Conservation (phyloP, 805 yeast species). For the Candida morakotiae region DNA sequence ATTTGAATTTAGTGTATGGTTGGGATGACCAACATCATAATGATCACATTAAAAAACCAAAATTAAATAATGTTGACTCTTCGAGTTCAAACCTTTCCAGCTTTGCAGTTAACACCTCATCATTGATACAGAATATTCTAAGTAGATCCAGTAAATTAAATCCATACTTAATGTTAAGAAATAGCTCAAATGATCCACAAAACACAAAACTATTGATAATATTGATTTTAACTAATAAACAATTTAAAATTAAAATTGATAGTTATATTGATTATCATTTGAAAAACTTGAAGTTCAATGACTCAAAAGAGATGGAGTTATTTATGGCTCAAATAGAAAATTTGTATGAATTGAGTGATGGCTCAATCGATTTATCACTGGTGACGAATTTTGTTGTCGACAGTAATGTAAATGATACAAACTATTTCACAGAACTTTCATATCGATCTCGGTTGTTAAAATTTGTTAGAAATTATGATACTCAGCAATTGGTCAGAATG, state of each 20-base stretch:
- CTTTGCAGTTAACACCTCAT: neutral
- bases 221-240: neutral
- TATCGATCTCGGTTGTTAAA: constrained; percentile 2
- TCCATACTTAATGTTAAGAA: constrained; percentile 8
- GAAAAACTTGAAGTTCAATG: neutral
- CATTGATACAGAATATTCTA: constrained; percentile 1
- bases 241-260: neutral
- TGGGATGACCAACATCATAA: constrained; percentile 3
- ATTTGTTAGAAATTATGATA: neutral
- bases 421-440: neutral
- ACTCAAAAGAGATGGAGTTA: constrained; percentile 8
- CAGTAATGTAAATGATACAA: neutral
- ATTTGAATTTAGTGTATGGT: neutral
- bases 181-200: neutral
- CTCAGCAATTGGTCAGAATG: neutral
- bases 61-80: neutral
- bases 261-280: neutral
- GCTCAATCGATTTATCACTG: constrained; percentile 14
- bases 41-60: neutral
- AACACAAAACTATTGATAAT: neutral
- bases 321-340: constrained; percentile 11
- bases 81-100: neutral
- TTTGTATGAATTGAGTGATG: constrained; percentile 10
- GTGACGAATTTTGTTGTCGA: constrained; percentile 12
- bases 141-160: constrained; percentile 1